Conservation (phyloP, 169 alveolate species). For the Theileria annulata region DNA sequence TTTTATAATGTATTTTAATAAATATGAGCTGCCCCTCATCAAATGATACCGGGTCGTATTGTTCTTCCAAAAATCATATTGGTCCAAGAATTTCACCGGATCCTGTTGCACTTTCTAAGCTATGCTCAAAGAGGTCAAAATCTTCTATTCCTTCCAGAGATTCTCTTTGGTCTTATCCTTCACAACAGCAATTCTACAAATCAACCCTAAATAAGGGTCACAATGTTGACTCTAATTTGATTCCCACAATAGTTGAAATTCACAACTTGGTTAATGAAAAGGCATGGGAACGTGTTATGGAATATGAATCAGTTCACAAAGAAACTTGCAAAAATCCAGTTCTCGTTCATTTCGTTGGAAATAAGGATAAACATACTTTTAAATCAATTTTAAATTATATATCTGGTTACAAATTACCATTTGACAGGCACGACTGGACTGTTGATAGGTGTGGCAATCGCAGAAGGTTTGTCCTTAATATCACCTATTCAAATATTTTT, state of each 20-base stretch:
- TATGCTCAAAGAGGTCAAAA: conserved; percentile 49
- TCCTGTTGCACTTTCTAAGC: conserved; percentile 5
- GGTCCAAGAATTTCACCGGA: background rate
- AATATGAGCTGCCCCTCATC: conserved; percentile 29
- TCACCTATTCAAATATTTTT: background rate
- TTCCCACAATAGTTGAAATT: conserved; percentile 69
- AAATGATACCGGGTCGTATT: conserved; percentile 5
- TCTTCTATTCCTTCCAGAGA: conserved; percentile 71
- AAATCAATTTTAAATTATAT: conserved; percentile 60
- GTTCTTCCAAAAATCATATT: conserved; percentile 12
- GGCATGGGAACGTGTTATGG: conserved; percentile 78
- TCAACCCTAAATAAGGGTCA: conserved; percentile 75
- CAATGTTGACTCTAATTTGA: conserved; percentile 57
- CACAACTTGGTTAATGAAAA: conserved; percentile 77
- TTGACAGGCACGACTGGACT: conserved; percentile 79
- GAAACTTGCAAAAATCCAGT: conserved; percentile 68
- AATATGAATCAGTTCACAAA: conserved; percentile 66
- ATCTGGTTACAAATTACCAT: conserved; percentile 74
- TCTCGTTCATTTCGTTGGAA: conserved; percentile 67
- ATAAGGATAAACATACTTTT: conserved; percentile 68
- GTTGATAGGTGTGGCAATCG: conserved; percentile 78
- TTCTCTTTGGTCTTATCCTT: conserved; percentile 76
- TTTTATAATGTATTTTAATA: background rate
- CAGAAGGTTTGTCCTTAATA: conserved; percentile 51
- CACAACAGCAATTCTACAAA: conserved; percentile 72